Evolutionary conservation across 345 rosid species (phyloP).

Genomic region (Turritis glabra): DNA sequence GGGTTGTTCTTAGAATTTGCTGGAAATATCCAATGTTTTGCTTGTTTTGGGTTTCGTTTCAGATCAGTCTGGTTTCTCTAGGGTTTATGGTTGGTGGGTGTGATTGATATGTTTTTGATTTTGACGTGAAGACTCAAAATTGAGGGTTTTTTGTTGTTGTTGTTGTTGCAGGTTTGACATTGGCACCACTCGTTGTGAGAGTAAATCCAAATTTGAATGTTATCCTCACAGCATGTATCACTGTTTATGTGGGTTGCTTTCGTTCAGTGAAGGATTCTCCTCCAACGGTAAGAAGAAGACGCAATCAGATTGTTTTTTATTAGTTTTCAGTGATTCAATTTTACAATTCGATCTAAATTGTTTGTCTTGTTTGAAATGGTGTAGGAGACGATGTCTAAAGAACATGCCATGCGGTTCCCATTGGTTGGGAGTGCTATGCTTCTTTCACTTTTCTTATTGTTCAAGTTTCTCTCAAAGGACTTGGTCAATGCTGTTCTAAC

Average conservation of each 20-base stretch:
- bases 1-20: background rate
- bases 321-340: background rate
- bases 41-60: background rate
- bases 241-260: constrained; percentile 96
- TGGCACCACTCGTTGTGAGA: constrained; percentile 89
- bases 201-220: constrained; percentile 94
- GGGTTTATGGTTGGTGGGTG: constrained; percentile 28
- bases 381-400: constrained; percentile 97
- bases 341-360: background rate
- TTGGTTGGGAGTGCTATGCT: constrained; percentile 98
- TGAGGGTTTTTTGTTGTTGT: constrained; percentile 14
- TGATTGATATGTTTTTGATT: background rate
- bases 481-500: constrained; percentile 95
- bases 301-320: background rate
- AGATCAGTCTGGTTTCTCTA: constrained; percentile 25
- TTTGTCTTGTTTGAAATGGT: constrained; percentile 20
- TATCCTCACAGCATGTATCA: constrained; percentile 80
- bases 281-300: constrained; percentile 59
- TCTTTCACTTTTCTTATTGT: constrained; percentile 86
- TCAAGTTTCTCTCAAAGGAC: constrained; percentile 95
- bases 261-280: constrained; percentile 98
- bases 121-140: background rate
- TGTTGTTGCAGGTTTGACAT: constrained; percentile 75
- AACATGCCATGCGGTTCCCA: constrained; percentile 99
- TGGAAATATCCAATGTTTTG: background rate